Percentiles rank a stretch among this genome's conserved stretches.
Evolutionary conservation across 495 filamentous ascomycete species (phyloP).

Genomic region (Aspergillus egyptiacus): DNA sequence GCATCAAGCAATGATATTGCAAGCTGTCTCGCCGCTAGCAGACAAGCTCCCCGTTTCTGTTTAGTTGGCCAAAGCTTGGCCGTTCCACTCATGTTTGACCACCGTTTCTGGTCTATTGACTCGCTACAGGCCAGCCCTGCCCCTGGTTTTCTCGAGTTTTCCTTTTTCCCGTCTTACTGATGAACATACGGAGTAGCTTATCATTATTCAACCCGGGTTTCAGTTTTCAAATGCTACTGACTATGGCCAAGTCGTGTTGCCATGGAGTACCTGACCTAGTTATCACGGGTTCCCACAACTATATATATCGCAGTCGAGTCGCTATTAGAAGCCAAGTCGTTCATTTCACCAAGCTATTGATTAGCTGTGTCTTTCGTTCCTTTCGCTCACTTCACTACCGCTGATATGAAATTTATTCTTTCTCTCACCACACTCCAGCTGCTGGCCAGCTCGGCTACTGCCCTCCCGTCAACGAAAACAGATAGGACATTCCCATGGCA

Average conservation of each 20-base stretch:
- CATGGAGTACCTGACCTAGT: too few species aligned
- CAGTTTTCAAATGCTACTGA: too few species aligned
- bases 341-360: conserved; percentile 7
- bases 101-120: not conserved
- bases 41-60: not conserved
- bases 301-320: not conserved
- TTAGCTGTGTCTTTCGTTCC: conserved; percentile 1
- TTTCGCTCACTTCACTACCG: not conserved
- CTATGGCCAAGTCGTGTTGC: too few species aligned
- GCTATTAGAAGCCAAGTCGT: not conserved
- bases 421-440: conserved; percentile 16
- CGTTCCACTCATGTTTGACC: not conserved
- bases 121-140: too few species aligned
- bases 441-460: conserved; percentile 18
- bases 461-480: conserved; percentile 8
- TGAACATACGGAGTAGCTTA: too few species aligned
- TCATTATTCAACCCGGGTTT: too few species aligned
- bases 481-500: not conserved
- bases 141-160: not conserved
- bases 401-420: conserved; percentile 14
- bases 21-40: not conserved
- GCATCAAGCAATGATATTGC: not conserved
- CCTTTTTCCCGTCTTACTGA: too few species aligned
- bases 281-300: too few species aligned
- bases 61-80: not conserved